phyloP scores from a whole-genome alignment of 164 flowering plant species.

The Warburgia ugandensis region DNA sequence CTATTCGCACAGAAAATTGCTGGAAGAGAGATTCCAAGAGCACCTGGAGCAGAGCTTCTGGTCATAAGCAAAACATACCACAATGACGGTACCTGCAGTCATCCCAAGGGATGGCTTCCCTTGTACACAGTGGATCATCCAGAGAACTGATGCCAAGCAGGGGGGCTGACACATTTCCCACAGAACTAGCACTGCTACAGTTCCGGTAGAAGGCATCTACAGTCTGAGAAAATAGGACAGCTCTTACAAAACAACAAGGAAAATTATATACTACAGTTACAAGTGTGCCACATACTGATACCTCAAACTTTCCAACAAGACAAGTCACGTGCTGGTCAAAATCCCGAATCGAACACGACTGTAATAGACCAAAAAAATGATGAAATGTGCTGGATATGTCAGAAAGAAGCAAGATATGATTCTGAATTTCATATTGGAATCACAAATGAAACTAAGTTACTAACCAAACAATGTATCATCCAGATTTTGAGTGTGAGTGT shows the following conservation, averaged over 20 bases:
- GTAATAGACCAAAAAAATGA: neutral
- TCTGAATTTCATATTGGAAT: neutral
- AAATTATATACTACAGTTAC: neutral
- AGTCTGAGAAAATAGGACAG: slow-evolving; percentile 45
- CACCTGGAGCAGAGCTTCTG: too few species aligned
- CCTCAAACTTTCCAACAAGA: slow-evolving; percentile 86
- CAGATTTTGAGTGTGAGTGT: too few species aligned
- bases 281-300: slow-evolving; percentile 17
- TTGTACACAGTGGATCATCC: slow-evolving; percentile 95
- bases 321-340: slow-evolving; percentile 87
- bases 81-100: slow-evolving; percentile 68
- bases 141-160: slow-evolving; percentile 86
- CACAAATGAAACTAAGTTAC: neutral
- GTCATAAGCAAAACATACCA: neutral
- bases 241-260: too few species aligned
- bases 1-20: too few species aligned
- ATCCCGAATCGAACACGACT: slow-evolving; percentile 90
- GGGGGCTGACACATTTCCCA: slow-evolving; percentile 67
- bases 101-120: slow-evolving; percentile 98
- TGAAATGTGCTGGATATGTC: neutral
- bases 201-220: slow-evolving; percentile 86
- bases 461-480: too few species aligned
- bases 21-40: too few species aligned
- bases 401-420: neutral
- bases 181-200: slow-evolving; percentile 66